A percentile compares a stretch with the other conserved stretches of the same genome.
Conservation (phyloP, 2,329 filamentous ascomycete species). For the Arthrinium puccinioides region DNA sequence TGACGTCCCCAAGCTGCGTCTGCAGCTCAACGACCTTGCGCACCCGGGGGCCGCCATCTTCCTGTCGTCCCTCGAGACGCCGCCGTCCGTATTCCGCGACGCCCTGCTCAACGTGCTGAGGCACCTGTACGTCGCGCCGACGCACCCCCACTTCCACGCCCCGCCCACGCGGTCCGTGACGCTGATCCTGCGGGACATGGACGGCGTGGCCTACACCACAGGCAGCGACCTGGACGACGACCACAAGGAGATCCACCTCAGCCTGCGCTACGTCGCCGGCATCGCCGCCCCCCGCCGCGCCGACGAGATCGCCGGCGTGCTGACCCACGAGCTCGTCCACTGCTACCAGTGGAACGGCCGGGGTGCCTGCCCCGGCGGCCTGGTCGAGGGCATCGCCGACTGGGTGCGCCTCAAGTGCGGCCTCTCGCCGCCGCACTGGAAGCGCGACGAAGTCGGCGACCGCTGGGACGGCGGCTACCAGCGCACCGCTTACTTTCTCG, state of each 20-base stretch:
- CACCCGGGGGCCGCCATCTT: slow-evolving; percentile 60
- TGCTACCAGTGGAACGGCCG: slow-evolving; percentile 77
- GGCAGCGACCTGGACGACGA: slow-evolving; percentile 71
- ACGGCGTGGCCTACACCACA: slow-evolving; percentile 83
- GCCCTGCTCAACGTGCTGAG: slow-evolving; percentile 63
- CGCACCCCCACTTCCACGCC: slow-evolving; percentile 15
- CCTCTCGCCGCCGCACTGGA: slow-evolving; percentile 80
- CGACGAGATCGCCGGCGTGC: slow-evolving; percentile 70
- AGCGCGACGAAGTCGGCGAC: slow-evolving; percentile 30
- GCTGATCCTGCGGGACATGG: slow-evolving; percentile 70
- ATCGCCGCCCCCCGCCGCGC: slow-evolving; percentile 35
- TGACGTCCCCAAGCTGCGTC: slow-evolving; percentile 46
- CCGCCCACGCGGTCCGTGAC: slow-evolving; percentile 79
- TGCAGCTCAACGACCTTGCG: slow-evolving; percentile 50
- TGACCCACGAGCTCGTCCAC: slow-evolving; percentile 91
- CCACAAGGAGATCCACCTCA: slow-evolving; percentile 92
- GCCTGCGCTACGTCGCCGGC: slow-evolving; percentile 61
- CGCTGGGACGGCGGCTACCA: slow-evolving; percentile 90
- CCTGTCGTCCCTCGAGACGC: slow-evolving; percentile 57
- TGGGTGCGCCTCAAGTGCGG: slow-evolving; percentile 75
- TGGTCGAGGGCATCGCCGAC: slow-evolving; percentile 89
- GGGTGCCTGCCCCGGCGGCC: slow-evolving; percentile 58
- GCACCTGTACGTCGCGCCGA: slow-evolving; percentile 58
- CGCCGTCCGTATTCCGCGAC: slow-evolving; percentile 50
- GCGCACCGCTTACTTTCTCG: slow-evolving; percentile 83